Percentiles rank a stretch among this genome's conserved stretches.
phyloP scores from a whole-genome alignment of 768 basidiomycete species.

The Pleurotus ostreatus region DNA sequence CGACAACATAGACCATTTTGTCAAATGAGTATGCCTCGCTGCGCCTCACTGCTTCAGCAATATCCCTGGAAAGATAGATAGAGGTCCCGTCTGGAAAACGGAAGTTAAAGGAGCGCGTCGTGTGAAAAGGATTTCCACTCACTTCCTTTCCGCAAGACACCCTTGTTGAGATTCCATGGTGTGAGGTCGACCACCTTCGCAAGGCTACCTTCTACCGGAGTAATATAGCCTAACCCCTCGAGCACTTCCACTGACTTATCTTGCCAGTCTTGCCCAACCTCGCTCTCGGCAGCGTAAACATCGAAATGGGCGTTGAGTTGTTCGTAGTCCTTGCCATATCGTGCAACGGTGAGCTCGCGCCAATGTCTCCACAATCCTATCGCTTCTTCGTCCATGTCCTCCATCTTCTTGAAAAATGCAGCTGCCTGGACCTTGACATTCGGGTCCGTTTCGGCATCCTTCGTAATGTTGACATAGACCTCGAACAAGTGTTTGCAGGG shows the following conservation, averaged over 20 bases:
- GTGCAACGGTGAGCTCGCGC: slow-evolving; percentile 32
- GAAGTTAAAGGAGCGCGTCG: neutral
- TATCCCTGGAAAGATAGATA: slow-evolving; percentile 68
- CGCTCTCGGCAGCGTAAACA: slow-evolving; percentile 33
- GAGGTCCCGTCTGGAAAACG: slow-evolving; percentile 30
- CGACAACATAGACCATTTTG: slow-evolving; percentile 49
- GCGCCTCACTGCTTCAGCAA: slow-evolving; percentile 69
- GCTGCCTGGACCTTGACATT: slow-evolving; percentile 15
- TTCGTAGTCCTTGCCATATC: slow-evolving; percentile 30
- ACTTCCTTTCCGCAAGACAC: slow-evolving; percentile 32
- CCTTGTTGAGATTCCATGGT: slow-evolving; percentile 31
- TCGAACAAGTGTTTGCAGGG: slow-evolving; percentile 38
- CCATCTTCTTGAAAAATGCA: slow-evolving; percentile 32
- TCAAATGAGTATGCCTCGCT: slow-evolving; percentile 69
- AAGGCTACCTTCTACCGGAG: slow-evolving; percentile 15
- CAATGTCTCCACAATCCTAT: slow-evolving; percentile 33
- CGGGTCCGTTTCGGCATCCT: slow-evolving; percentile 19
- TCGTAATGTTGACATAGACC: slow-evolving; percentile 36
- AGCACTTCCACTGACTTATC: slow-evolving; percentile 23
- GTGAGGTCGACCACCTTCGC: slow-evolving; percentile 29
- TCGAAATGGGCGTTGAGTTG: slow-evolving; percentile 36
- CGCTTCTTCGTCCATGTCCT: slow-evolving; percentile 29
- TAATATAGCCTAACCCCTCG: slow-evolving; percentile 19
- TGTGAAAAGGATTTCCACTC: neutral
- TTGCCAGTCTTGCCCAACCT: slow-evolving; percentile 28